These are phyloP conservation scores for Diversispora eburnea DNA, from an alignment of 192 early-diverging fungal species.

Conservation along the genomic window DNA sequence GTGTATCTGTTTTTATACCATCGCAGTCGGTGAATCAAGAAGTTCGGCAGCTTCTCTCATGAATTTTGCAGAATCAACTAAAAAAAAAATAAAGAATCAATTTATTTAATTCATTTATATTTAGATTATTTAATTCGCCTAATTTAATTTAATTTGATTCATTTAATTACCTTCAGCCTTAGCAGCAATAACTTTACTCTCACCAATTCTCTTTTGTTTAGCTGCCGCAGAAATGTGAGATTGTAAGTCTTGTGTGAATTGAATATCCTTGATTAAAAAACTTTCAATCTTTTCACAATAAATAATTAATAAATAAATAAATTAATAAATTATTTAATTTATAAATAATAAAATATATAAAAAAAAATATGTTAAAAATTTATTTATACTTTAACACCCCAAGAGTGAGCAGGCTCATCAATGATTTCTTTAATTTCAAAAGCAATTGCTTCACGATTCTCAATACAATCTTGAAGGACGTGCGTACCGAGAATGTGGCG, in stretches of 20 bases:
- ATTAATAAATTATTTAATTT: background rate
- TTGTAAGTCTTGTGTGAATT: slow-evolving; percentile 72
- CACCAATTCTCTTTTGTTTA: slow-evolving; percentile 83
- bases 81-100: background rate
- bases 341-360: background rate
- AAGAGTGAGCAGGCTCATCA: slow-evolving; percentile 65
- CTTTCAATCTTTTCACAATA: slow-evolving; percentile 48
- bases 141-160: background rate
- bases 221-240: slow-evolving; percentile 82
- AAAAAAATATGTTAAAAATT: background rate
- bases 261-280: slow-evolving; percentile 85
- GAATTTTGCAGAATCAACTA: slow-evolving; percentile 81
- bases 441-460: slow-evolving; percentile 84
- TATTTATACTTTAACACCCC: slow-evolving; percentile 72
- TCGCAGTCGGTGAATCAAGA: slow-evolving; percentile 74
- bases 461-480: slow-evolving; percentile 83
- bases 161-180: slow-evolving; percentile 54
- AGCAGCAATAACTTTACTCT: slow-evolving; percentile 89
- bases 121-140: background rate
- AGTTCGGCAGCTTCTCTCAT: slow-evolving; percentile 94
- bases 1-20: slow-evolving; percentile 27
- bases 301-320: background rate
- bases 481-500: slow-evolving; percentile 79
- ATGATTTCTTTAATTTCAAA: slow-evolving; percentile 83
- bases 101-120: background rate